These are phyloP conservation scores for Paramarasmius palmivorus DNA, from an alignment of 1,284 basidiomycete genomes.

Conservation along the genomic window DNA sequence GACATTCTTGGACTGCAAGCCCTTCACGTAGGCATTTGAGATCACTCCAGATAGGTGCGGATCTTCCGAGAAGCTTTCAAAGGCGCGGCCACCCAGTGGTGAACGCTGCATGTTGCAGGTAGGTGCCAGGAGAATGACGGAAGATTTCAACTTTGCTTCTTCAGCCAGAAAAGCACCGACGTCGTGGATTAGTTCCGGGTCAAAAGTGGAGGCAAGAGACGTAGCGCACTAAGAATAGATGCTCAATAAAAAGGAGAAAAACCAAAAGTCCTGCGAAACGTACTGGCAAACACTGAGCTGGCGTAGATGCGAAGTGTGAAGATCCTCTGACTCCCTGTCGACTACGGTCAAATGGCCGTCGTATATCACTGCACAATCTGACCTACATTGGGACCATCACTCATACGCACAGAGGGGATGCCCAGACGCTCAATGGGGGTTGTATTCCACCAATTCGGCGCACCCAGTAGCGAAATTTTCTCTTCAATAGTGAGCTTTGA, in stretches of 20 bases:
- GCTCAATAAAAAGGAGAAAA: constrained; percentile 1
- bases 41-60: constrained; percentile 58
- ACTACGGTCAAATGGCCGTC: background rate
- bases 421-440: constrained; percentile 52
- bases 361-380: background rate
- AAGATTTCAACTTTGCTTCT: constrained; percentile 65
- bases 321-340: constrained; percentile 64
- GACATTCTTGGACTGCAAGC: constrained; percentile 64
- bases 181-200: constrained; percentile 50
- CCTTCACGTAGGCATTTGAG: constrained; percentile 65
- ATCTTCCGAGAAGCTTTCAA: constrained; percentile 74
- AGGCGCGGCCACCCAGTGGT: constrained; percentile 62
- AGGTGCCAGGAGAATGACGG: constrained; percentile 62
- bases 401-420: constrained; percentile 67
- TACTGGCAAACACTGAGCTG: constrained; percentile 65
- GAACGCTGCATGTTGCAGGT: constrained; percentile 72
- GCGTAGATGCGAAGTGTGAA: constrained; percentile 62
- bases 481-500: constrained; percentile 56
- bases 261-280: constrained; percentile 15
- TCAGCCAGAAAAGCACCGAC: constrained; percentile 59
- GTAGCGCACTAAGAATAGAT: constrained; percentile 55
- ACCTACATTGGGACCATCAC: constrained; percentile 62
- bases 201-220: constrained; percentile 65
- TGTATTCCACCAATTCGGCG: constrained; percentile 75
- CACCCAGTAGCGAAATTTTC: constrained; percentile 63